Base-by-base conservation (phyloP, 2,329 filamentous ascomycete species). In the Thelonectria olida region DNA sequence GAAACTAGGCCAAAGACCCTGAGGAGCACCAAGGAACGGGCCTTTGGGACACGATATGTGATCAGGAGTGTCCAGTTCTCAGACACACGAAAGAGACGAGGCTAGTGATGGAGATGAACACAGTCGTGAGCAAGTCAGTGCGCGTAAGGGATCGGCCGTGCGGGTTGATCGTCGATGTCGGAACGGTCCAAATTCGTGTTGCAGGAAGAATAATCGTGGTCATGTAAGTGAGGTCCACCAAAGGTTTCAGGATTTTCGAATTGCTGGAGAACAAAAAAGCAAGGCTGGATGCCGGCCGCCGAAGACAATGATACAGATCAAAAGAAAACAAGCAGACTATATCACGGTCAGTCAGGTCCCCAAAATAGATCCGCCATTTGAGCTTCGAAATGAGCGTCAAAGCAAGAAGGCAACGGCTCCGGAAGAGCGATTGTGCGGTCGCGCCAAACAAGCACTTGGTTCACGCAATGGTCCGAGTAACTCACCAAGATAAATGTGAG, bases 401-500 rank as follows among this genome's bases (percentile, higher is more conserved):
- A 23, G 28, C 34, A 45, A 19, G n/a, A 15, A 12, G 52, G 39
- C 52, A 62, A 31, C 36, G 41, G 41, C 48, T 28, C 25, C 52
- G 28, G 44, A 36, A 47, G 44, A 62, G 61, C 57, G 42, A 57
- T 42, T 47, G 23, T 61, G 58, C 58, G 49, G 54, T 53, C 39
- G 55, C 42, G 48, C 50, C 55, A 50, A 31, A 47, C 38, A 23
- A 62, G 45, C 55, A n/a, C n/a, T 64, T 36, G 36, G 48, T 63
- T 31, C 54, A 57, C 31, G 51, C 61, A 55, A 64, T 53, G 47
- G 52, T 45, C 55, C 56, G 61, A 57, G 48, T 62, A 58, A 70
- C 67, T 65, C 65, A 72, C 69, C 67, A 59, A 48, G 44, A 50
- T 41, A 50, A 61, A 62, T 31, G 48, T 19, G 51, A 49, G 53